Conservation (phyloP, 1,284 basidiomycete species). For the Ceratobasidium sp. region DNA sequence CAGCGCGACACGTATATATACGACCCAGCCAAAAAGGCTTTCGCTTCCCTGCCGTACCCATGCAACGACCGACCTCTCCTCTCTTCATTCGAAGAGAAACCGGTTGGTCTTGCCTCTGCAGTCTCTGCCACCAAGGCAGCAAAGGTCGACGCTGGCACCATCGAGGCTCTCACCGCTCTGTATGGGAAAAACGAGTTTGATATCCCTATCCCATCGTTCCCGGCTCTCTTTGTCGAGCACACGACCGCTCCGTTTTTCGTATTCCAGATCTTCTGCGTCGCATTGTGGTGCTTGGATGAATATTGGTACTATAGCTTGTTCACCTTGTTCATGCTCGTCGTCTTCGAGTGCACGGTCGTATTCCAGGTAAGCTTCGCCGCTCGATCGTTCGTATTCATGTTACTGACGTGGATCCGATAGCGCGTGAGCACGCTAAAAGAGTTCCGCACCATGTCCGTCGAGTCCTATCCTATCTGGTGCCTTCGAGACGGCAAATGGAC, state of each 20-base stretch:
- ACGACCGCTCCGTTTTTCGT: conserved; percentile 96
- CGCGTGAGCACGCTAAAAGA: conserved; percentile 89
- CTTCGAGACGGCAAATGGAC: conserved; percentile 84
- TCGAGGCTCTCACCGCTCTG: conserved; percentile 63
- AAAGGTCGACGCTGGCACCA: conserved; percentile 58
- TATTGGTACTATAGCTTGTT: conserved; percentile 98
- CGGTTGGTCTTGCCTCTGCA: conserved; percentile 60
- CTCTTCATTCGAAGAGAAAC: conserved; percentile 69
- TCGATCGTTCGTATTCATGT: not conserved
- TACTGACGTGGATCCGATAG: conserved; percentile 57
- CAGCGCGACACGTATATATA: conserved; percentile 95
- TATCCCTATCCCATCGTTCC: conserved; percentile 93
- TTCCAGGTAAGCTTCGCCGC: conserved; percentile 76
- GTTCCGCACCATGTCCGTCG: conserved; percentile 94
- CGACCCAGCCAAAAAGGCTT: conserved; percentile 68
- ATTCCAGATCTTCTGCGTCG: conserved; percentile 96
- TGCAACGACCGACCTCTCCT: conserved; percentile 80
- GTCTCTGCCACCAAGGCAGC: conserved; percentile 2
- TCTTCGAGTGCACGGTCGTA: conserved; percentile 97
- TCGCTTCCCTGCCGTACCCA: conserved; percentile 90
- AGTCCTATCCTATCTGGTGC: conserved; percentile 85
- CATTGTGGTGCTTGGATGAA: conserved; percentile 94
- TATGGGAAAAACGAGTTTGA: conserved; percentile 95
- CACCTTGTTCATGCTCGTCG: conserved; percentile 95
- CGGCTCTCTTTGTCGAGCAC: conserved; percentile 89